A percentile compares a stretch with the other conserved stretches of the same genome.
These are phyloP conservation scores for Urtica urens DNA, from an alignment of 306 rosid genomes.

Conservation along the genomic window DNA sequence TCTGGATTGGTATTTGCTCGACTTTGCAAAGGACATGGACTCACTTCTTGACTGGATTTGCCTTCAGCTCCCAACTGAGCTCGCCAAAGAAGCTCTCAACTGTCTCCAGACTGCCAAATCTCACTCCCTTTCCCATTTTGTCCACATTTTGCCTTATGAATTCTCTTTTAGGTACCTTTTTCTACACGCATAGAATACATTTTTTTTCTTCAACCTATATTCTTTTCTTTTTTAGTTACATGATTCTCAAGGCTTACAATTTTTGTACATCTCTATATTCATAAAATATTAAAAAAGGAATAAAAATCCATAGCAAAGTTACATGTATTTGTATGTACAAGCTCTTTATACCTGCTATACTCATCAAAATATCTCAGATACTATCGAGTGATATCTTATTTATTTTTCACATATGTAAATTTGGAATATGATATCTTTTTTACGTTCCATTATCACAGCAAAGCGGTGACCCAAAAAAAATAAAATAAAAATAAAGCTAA, in stretches of 20 bases:
- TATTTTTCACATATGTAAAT: too few relatives aligned
- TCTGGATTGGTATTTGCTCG: slow-evolving; percentile 74
- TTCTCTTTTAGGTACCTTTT: slow-evolving; percentile 94
- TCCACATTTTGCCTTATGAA: slow-evolving; percentile 73
- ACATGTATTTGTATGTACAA: too few relatives aligned
- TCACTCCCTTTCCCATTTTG: slow-evolving; percentile 50
- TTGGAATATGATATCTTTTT: too few relatives aligned
- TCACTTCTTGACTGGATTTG: slow-evolving; percentile 89
- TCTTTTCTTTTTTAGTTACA: slow-evolving; percentile 12
- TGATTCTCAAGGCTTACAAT: slow-evolving; percentile 17
- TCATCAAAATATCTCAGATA: too few relatives aligned
- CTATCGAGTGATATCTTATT: too few relatives aligned
- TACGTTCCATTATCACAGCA: too few relatives aligned
- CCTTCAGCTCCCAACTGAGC: slow-evolving; percentile 80
- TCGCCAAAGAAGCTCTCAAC: slow-evolving; percentile 75
- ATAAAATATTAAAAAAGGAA: background rate
- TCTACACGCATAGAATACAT: slow-evolving; percentile 35
- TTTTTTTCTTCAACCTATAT: background rate
- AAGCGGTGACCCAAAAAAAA: too few relatives aligned
- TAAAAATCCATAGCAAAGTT: too few relatives aligned
- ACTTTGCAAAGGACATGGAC: slow-evolving; percentile 86
- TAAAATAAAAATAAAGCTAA: too few relatives aligned
- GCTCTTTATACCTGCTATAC: too few relatives aligned
- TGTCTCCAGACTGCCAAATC: slow-evolving; percentile 47
- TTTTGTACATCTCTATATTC: slow-evolving; percentile 31